Evolutionary conservation across 495 filamentous ascomycete genomes (phyloP).

Genomic region (Penicillium pulvis): DNA sequence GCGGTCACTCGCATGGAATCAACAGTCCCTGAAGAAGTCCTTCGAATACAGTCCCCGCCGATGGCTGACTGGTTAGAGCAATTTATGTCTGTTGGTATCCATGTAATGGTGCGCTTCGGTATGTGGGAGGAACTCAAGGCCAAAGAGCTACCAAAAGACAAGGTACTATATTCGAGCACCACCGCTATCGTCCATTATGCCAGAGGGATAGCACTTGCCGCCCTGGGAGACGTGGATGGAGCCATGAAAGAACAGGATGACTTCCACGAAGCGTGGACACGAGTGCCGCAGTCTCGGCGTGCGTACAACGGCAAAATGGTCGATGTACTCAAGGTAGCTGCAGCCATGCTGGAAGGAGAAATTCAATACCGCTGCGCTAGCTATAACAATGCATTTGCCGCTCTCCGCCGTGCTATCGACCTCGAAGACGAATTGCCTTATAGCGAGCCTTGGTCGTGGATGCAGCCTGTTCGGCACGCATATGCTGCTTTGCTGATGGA

Average conservation of each 20-base stretch:
- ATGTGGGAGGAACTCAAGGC: slow-evolving; percentile 57
- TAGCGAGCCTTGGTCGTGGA: slow-evolving; percentile 69
- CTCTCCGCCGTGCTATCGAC: slow-evolving; percentile 50
- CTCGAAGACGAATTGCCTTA: slow-evolving; percentile 56
- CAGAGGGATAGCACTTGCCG: slow-evolving; percentile 58
- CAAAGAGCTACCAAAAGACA: slow-evolving; percentile 51
- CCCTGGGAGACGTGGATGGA: slow-evolving; percentile 41
- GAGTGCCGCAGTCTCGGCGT: slow-evolving; percentile 46
- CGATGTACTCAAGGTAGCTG: slow-evolving; percentile 56
- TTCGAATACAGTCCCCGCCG: slow-evolving; percentile 59
- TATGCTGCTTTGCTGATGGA: slow-evolving; percentile 62
- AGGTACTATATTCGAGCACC: slow-evolving; percentile 55
- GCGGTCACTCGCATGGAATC: slow-evolving; percentile 52
- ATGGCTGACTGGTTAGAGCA: slow-evolving; percentile 70
- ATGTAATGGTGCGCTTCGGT: slow-evolving; percentile 67
- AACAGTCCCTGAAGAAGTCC: slow-evolving; percentile 55
- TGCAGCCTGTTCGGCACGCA: slow-evolving; percentile 65
- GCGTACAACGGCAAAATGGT: slow-evolving; percentile 59
- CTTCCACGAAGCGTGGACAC: slow-evolving; percentile 45
- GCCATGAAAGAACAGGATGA: slow-evolving; percentile 44
- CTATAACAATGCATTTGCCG: slow-evolving; percentile 49
- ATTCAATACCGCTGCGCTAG: slow-evolving; percentile 60
- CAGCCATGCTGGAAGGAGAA: slow-evolving; percentile 65
- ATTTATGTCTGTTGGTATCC: slow-evolving; percentile 58
- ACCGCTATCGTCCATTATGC: slow-evolving; percentile 61